A percentile compares a stretch with the other conserved stretches of the same genome.
Evolutionary conservation across 208 protist species (phyloP).

Genomic region (Hexamita inflata): DNA sequence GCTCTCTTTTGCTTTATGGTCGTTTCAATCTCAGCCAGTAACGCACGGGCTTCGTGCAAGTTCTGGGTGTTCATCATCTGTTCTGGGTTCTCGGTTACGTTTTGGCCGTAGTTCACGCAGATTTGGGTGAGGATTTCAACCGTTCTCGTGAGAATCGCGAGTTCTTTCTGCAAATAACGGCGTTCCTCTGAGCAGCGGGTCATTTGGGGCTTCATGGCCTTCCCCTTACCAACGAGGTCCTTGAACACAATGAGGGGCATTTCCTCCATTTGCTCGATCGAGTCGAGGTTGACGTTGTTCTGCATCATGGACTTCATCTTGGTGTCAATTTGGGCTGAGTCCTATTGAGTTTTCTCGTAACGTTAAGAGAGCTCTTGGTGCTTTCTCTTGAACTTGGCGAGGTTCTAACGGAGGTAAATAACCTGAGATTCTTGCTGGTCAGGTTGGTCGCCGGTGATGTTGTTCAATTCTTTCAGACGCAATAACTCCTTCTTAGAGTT

Average conservation of each 20-base stretch:
- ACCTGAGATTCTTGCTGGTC: not conserved
- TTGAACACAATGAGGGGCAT: conserved; percentile 17
- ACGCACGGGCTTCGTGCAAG: not conserved
- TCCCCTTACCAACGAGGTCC: conserved; percentile 14
- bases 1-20: conserved; percentile 1
- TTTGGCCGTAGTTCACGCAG: not conserved
- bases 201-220: not conserved
- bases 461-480: not conserved
- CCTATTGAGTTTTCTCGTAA: not conserved
- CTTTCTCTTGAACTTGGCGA: conserved; percentile 6
- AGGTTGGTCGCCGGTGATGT: not conserved
- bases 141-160: conserved; percentile 8
- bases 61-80: not conserved
- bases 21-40: not conserved
- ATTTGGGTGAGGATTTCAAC: conserved; percentile 13
- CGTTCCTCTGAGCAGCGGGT: not conserved
- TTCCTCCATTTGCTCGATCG: not conserved
- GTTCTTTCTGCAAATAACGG: not conserved
- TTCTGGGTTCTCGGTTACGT: no score
- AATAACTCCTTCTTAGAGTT: not conserved
- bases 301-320: not conserved
- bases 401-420: not conserved
- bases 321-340: not conserved
- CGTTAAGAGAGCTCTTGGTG: not conserved
- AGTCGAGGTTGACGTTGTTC: not conserved